A percentile compares a stretch with the other conserved stretches of the same genome.
These are phyloP conservation scores for Solanum lycopersicoides DNA, from an alignment of 257 asterid genomes.

Conservation along the genomic window DNA sequence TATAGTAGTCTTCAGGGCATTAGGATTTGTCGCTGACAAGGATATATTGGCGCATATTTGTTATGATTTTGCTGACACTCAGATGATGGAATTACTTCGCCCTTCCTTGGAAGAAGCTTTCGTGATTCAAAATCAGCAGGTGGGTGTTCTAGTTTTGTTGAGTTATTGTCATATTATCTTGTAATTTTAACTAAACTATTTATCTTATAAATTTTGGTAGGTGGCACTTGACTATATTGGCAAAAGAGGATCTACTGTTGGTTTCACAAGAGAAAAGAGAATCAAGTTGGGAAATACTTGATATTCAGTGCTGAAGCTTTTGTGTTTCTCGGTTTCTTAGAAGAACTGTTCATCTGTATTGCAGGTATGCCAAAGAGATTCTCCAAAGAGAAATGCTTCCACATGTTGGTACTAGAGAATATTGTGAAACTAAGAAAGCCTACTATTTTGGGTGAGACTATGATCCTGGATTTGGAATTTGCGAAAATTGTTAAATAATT, in stretches of 20 bases:
- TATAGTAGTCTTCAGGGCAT: constrained; percentile 81
- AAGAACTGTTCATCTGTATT: neutral
- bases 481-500: neutral
- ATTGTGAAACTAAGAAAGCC: constrained; percentile 91
- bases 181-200: neutral
- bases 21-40: constrained; percentile 95
- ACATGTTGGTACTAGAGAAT: constrained; percentile 90
- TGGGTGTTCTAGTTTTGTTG: neutral
- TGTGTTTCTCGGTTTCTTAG: neutral
- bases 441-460: constrained; percentile 75
- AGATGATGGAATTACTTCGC: constrained; percentile 93
- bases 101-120: constrained; percentile 98
- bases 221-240: constrained; percentile 98
- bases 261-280: constrained; percentile 90
- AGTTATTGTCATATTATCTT: neutral
- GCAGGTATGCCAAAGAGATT: constrained; percentile 90
- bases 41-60: constrained; percentile 91
- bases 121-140: constrained; percentile 97
- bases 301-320: neutral
- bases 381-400: constrained; percentile 99
- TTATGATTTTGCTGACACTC: constrained; percentile 82
- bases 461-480: neutral
- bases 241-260: constrained; percentile 95
- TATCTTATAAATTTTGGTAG: constrained; percentile 22
- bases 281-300: constrained; percentile 47